Evolutionary conservation across 1,284 basidiomycete species (phyloP).

Genomic region (Gymnopus androsaceus): DNA sequence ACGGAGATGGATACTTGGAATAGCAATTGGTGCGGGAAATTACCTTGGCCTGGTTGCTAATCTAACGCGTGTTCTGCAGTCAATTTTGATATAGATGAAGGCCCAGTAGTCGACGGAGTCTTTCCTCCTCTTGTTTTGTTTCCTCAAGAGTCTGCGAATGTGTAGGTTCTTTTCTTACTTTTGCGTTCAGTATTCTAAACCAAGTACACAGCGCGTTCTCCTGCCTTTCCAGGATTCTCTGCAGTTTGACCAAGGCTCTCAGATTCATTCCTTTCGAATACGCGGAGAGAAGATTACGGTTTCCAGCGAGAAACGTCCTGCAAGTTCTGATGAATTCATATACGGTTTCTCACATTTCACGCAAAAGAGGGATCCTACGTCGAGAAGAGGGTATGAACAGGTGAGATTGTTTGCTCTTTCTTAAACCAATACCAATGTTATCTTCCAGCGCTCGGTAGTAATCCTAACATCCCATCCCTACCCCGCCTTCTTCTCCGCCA

Average conservation of each 20-base stretch:
- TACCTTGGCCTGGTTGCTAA: background rate
- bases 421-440: conserved; percentile 8
- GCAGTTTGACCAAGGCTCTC: conserved; percentile 75
- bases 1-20: conserved; percentile 76
- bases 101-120: conserved; percentile 78
- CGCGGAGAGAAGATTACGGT: conserved; percentile 41
- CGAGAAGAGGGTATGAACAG: conserved; percentile 87
- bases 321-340: conserved; percentile 64
- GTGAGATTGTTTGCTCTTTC: conserved; percentile 40
- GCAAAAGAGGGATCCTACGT: conserved; percentile 67
- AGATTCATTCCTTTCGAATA: conserved; percentile 75
- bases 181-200: conserved; percentile 4
- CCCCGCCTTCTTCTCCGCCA: conserved; percentile 77
- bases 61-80: conserved; percentile 47
- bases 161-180: conserved; percentile 53
- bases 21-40: conserved; percentile 65
- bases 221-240: conserved; percentile 90
- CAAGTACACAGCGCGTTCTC: conserved; percentile 81
- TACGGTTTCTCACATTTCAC: conserved; percentile 87
- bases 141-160: conserved; percentile 75
- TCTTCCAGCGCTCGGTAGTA: conserved; percentile 77
- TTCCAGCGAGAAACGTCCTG: conserved; percentile 35
- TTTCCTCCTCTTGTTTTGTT: conserved; percentile 67
- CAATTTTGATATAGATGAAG: conserved; percentile 86
- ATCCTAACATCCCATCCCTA: conserved; percentile 84